A percentile compares a stretch with the other conserved stretches of the same genome.
phyloP scores from a whole-genome alignment of 805 yeast species.

The Lachancea sp. region DNA sequence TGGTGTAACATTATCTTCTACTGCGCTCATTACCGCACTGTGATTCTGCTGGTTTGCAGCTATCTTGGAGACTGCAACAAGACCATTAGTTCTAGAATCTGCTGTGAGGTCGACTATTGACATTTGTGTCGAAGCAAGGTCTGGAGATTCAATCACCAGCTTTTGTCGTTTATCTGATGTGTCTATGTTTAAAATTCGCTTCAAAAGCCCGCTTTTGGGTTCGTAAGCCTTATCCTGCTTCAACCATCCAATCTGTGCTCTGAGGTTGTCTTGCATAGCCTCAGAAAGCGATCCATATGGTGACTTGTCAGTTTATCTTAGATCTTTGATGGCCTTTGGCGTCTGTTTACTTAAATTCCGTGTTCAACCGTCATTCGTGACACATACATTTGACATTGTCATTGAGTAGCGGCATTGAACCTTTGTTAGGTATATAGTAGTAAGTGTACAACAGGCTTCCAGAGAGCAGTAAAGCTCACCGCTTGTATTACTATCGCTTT shows the following conservation, averaged over 20 bases:
- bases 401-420: too few relatives aligned
- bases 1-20: constrained; percentile 2
- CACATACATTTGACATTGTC: too few relatives aligned
- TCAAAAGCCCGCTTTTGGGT: constrained; percentile 5
- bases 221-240: constrained; percentile 6
- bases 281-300: neutral
- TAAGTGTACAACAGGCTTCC: too few relatives aligned
- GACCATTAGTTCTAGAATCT: neutral
- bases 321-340: neutral
- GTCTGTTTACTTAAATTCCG: constrained; percentile 4
- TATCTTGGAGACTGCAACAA: neutral
- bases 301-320: neutral
- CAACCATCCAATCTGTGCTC: constrained; percentile 8
- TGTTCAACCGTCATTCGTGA: too few relatives aligned
- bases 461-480: too few relatives aligned
- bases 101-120: constrained; percentile 1
- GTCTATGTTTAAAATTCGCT: constrained; percentile 1
- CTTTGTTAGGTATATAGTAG: too few relatives aligned
- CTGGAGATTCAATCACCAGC: neutral
- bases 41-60: neutral
- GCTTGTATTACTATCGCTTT: too few relatives aligned
- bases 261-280: constrained; percentile 8
- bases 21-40: neutral
- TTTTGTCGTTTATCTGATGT: constrained; percentile 4
- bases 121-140: neutral